phyloP scores from a whole-genome alignment of 208 protist genomes.

The Trypanosoma brucei region DNA sequence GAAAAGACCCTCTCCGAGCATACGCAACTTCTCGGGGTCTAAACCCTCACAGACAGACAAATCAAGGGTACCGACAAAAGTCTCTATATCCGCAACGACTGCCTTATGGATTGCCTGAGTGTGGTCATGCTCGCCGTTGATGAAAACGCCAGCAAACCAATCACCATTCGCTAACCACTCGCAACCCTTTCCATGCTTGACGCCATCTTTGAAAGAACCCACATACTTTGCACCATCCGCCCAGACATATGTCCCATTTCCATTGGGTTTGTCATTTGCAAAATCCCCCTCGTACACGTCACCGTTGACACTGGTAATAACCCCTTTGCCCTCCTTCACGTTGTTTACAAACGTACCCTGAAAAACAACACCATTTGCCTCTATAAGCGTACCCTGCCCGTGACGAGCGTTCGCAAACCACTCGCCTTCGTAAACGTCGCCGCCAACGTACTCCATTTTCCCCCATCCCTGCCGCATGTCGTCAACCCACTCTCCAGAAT shows the following conservation, averaged over 20 bases:
- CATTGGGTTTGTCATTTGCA: constrained; percentile 58
- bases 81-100: constrained; percentile 19
- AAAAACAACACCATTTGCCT: constrained; percentile 47
- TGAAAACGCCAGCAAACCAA: constrained; percentile 70
- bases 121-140: constrained; percentile 61
- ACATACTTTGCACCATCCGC: constrained; percentile 77
- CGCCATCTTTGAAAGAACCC: constrained; percentile 77
- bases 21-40: constrained; percentile 40
- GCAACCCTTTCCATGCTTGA: constrained; percentile 81
- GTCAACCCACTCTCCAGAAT: constrained; percentile 81
- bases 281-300: constrained; percentile 87
- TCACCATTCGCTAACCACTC: constrained; percentile 77
- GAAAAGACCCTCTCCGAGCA: constrained; percentile 18
- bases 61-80: constrained; percentile 15
- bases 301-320: constrained; percentile 65
- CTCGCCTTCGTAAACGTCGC: constrained; percentile 83
- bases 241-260: constrained; percentile 75
- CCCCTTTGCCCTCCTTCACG: constrained; percentile 71
- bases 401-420: constrained; percentile 82
- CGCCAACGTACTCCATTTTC: constrained; percentile 67
- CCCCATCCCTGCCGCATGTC: constrained; percentile 81
- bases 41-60: constrained; percentile 34
- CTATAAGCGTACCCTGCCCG: constrained; percentile 73
- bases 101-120: constrained; percentile 38
- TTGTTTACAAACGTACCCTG: constrained; percentile 73